Evolutionary conservation across 495 filamentous ascomycete species (phyloP), one percentile per base, ranked within the genome.

Genomic region (Sabuloglossum arenarium): DNA sequence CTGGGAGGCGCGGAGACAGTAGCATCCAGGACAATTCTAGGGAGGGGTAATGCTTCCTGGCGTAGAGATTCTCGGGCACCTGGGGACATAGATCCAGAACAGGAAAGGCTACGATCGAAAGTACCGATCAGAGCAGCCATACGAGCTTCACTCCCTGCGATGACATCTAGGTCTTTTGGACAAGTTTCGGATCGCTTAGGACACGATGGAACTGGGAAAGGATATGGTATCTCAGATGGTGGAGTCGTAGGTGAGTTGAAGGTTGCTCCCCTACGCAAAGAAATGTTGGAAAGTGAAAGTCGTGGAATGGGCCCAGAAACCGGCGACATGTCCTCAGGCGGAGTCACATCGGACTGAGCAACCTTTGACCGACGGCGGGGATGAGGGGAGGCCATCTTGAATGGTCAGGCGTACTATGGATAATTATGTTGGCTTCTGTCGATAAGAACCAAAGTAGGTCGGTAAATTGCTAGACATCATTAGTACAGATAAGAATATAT

Each of bases 111-210:
- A 12, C 72, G 63, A 31, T 73, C 70, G 51, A 77, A 56, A 25
- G 63, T 63, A 51, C 62, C 65, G 39, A 78, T 59, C 55, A 76
- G 68, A 23, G 71, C 67, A 27, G 68, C 62, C 67, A 76, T 72
- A 28, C 73, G 73, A 58, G 70, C 61, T 60, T 76, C 69, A n/a
- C 67, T 69, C 42, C 67, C 66, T 56, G 70, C 67, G 59, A 76
- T 65, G 27, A 59, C 59, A 54, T 73, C 70, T 51, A 76, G 61
- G 30, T 68, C 63, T 55, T 62, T 64, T 34, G 68, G 66, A 56
- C 61, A 75, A 21, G 75, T 77, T 6, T 71, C 69, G 42, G 73
- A 71, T 49, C 75, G 73, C 55, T 68, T 69, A 57, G 74, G 74
- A 55, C 77, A 63, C 31, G 68, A 68, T 12, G 69, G 71, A 46